Evolutionary conservation across 768 basidiomycete species (phyloP).

Genomic region (Podaxis sp.): DNA sequence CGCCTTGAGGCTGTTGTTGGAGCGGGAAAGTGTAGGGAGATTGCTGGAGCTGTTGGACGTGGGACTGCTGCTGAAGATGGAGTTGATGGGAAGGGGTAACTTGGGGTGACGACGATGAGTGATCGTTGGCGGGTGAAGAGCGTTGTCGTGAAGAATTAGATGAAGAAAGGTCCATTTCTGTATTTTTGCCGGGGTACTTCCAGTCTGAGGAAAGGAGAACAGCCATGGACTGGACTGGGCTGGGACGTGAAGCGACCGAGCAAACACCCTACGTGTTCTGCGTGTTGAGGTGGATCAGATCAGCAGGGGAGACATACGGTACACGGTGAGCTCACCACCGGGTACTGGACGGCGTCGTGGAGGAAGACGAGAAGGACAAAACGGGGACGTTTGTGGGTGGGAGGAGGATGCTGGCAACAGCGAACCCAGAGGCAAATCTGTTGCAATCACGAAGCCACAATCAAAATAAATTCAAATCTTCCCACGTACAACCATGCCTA

Average conservation of each 20-base stretch:
- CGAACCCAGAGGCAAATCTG: conserved; percentile 28
- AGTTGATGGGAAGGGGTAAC: conserved; percentile 11
- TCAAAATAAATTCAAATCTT: conserved; percentile 27
- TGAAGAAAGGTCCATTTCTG: conserved; percentile 48
- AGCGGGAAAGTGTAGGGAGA: conserved; percentile 63
- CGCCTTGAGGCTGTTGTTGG: conserved; percentile 64
- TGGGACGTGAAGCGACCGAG: conserved; percentile 9
- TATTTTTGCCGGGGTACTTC: conserved; percentile 60
- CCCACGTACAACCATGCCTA: conserved; percentile 13
- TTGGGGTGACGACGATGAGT: conserved; percentile 17
- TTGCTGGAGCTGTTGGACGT: conserved; percentile 26
- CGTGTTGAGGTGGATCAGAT: neutral
- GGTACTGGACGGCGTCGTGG: conserved; percentile 6
- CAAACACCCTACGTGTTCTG: conserved; percentile 11
- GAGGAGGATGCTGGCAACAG: conserved; percentile 27
- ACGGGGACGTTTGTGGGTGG: conserved; percentile 1
- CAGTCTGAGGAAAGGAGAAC: conserved; percentile 76
- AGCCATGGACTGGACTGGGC: conserved; percentile 61
- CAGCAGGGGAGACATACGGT: conserved; percentile 3
- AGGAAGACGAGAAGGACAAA: conserved; percentile 8
- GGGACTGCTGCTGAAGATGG: conserved; percentile 19
- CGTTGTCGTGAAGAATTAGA: conserved; percentile 48
- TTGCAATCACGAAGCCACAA: conserved; percentile 33
- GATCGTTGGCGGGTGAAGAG: conserved; percentile 57
- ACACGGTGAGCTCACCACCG: neutral